A percentile compares a stretch with the other conserved stretches of the same genome.
Conservation (phyloP, 768 basidiomycete genomes). For the Rickenella mellea region DNA sequence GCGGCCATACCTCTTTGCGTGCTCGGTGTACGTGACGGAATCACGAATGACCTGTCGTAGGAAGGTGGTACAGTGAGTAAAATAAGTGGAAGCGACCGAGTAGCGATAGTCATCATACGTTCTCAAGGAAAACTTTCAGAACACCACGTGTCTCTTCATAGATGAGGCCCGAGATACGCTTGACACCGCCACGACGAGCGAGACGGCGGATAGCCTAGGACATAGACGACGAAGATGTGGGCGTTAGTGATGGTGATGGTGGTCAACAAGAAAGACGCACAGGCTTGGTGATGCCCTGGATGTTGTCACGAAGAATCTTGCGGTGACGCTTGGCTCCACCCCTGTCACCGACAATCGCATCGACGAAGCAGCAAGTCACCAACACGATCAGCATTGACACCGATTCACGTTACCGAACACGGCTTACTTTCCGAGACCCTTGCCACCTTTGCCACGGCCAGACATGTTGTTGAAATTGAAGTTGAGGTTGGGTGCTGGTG, state of each 20-base stretch:
- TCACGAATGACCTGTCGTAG: constrained; percentile 32
- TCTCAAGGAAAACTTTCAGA: constrained; percentile 38
- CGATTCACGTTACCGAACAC: constrained; percentile 1
- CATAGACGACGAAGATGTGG: constrained; percentile 9
- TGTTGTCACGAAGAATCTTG: constrained; percentile 37
- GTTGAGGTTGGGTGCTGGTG: not conserved
- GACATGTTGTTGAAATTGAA: constrained; percentile 23
- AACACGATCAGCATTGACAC: not conserved
- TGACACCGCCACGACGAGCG: constrained; percentile 43
- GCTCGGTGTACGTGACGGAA: constrained; percentile 56
- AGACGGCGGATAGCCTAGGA: constrained; percentile 38
- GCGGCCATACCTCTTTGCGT: constrained; percentile 34
- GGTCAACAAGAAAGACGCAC: constrained; percentile 10
- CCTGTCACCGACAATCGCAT: constrained; percentile 10
- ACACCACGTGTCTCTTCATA: constrained; percentile 43
- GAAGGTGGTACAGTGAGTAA: no score
- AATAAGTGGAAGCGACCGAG: not conserved
- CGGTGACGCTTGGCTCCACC: constrained; percentile 38
- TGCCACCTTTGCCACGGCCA: constrained; percentile 40
- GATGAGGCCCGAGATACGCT: constrained; percentile 38
- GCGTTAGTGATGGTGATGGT: no score
- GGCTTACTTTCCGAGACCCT: constrained; percentile 33
- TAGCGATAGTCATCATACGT: constrained; percentile 8
- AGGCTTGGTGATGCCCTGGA: constrained; percentile 45
- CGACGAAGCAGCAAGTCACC: not conserved